A percentile compares a stretch with the other conserved stretches of the same genome.
Conservation (phyloP, 2,329 filamentous ascomycete species). For the Cryoendolithus antarcticus region DNA sequence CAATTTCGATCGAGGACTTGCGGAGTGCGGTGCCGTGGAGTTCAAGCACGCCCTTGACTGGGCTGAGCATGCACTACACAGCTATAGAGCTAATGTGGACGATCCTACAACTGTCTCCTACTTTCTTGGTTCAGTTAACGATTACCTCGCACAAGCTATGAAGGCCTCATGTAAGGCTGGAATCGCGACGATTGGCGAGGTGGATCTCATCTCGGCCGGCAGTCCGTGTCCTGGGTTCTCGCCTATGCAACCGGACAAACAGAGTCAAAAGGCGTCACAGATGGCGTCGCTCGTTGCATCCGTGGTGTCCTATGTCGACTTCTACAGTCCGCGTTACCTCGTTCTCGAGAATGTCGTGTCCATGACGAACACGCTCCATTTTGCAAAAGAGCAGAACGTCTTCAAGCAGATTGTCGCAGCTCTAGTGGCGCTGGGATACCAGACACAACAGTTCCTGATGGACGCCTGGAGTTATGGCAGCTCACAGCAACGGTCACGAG, state of each 20-base stretch:
- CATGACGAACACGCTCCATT: constrained; percentile 37
- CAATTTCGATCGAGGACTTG: constrained; percentile 63
- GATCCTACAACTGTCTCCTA: constrained; percentile 34
- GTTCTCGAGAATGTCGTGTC: constrained; percentile 64
- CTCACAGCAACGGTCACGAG: constrained; percentile 50
- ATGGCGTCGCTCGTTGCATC: constrained; percentile 70
- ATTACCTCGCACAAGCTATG: constrained; percentile 47
- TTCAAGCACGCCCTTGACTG: constrained; percentile 60
- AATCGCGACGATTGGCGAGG: constrained; percentile 33
- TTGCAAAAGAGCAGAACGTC: constrained; percentile 44
- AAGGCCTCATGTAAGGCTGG: constrained; percentile 24
- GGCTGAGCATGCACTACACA: constrained; percentile 51
- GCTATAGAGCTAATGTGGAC: constrained; percentile 56
- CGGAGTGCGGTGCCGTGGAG: constrained; percentile 54
- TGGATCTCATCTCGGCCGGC: constrained; percentile 60
- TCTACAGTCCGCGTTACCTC: constrained; percentile 61
- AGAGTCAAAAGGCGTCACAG: constrained; percentile 43
- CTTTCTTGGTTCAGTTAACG: constrained; percentile 62
- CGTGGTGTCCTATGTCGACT: constrained; percentile 60
- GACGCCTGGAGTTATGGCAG: constrained; percentile 60
- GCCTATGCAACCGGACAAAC: constrained; percentile 44
- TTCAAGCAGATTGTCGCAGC: constrained; percentile 62
- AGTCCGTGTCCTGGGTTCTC: constrained; percentile 73
- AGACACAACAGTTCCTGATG: constrained; percentile 53
- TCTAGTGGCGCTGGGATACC: constrained; percentile 66